Evolutionary conservation across 768 basidiomycete genomes (phyloP), one percentile per base, ranked within the genome.

Genomic region (Pleurotus eryngii): DNA sequence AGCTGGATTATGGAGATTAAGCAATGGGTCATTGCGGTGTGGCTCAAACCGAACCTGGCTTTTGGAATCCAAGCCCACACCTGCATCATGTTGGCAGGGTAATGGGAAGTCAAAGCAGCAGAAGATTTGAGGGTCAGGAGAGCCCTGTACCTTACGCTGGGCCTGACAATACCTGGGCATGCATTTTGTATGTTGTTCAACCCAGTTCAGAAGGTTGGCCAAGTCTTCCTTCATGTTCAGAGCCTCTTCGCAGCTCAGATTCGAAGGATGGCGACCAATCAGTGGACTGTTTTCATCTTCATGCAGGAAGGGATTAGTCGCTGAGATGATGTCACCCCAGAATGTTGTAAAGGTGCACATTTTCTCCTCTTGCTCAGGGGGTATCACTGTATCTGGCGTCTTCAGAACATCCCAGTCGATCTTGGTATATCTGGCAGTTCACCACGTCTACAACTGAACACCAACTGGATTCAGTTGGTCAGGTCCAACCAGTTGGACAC

Each of bases 111-210:
- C 62, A 57, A 65, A 65, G 11, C 60, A 62, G 17, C 68, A 68
- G 35, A 59, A 58, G 3, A 57, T 42, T 11, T 60, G 27, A 30
- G 27, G 27, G 9, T 30, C 27, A 30, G 27, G 4, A 9, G 9
- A 9, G 50, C 12, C 59, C 60, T 4, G 65, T 42, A 9, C 38
- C 59, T 38, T 70, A 67, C 5, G 60, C 30, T 60, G 62, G 0
- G 56, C 35, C 38, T 64, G 54, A 55, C 67, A 70, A 46, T 68
- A 70, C 3, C 68, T 61, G 2, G 65, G 53, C 40, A 50, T 59
- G 48, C 69, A 69, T 20, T 59, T 61, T 14, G 63, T 67, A 58
- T 68, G 67, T 6, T 62, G 59, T 50, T 67, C 53, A 5, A 69
- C 42, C 14, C 61, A 50, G 40, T 69, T 63, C 5, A 67, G 42